These are phyloP conservation scores for Copromyces sp. DNA, from an alignment of 495 filamentous ascomycete genomes.

Conservation along the genomic window DNA sequence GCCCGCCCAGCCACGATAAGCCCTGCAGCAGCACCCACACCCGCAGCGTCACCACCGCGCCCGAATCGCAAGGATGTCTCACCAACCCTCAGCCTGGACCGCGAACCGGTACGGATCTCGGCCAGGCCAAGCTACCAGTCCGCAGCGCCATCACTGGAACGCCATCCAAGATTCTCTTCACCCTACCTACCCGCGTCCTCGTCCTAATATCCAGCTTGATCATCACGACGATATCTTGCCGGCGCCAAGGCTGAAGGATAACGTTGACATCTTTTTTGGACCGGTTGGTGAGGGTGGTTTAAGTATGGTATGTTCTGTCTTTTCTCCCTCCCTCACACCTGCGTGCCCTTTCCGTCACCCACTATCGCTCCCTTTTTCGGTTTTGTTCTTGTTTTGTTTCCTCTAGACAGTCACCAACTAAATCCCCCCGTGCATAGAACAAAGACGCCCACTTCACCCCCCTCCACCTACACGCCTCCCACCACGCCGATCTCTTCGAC, in stretches of 20 bases:
- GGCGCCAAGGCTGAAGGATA: background rate
- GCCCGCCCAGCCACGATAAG: background rate
- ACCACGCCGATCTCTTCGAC: slow-evolving; percentile 86
- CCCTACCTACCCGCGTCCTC: background rate
- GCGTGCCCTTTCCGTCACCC: background rate
- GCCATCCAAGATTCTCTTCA: background rate
- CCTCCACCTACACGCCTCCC: slow-evolving; percentile 73
- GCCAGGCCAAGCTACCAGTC: background rate
- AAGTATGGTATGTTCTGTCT: background rate
- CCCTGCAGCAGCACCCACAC: background rate
- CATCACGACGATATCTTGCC: background rate
- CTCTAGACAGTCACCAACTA: background rate
- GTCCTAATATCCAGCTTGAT: background rate
- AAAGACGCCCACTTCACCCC: slow-evolving; percentile 84
- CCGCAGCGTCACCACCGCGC: background rate
- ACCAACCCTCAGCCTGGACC: background rate
- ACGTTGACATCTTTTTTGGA: background rate
- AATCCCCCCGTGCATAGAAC: slow-evolving; percentile 41
- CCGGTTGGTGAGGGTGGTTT: background rate
- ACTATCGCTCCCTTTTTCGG: background rate
- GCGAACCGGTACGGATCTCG: background rate
- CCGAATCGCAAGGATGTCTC: background rate
- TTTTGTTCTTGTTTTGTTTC: background rate
- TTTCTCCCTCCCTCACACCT: background rate
- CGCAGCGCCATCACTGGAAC: background rate